phyloP scores from a whole-genome alignment of 1,284 basidiomycete genomes.

The Puccinia coronata region DNA sequence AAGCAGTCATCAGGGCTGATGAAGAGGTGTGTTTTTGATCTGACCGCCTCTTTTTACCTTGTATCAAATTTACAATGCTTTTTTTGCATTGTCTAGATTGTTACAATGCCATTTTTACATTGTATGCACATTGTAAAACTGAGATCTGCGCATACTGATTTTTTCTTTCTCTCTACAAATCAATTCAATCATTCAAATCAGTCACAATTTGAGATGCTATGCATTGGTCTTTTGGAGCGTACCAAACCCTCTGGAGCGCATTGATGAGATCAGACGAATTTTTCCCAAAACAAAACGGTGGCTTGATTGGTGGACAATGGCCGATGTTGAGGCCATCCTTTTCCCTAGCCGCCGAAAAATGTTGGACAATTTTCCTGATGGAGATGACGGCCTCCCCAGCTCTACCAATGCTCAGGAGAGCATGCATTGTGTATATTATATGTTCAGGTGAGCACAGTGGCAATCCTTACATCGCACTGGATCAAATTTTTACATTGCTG shows the following conservation, averaged over 20 bases:
- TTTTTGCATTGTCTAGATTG: too few species aligned
- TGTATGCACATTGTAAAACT: too few species aligned
- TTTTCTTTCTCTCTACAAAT: too few species aligned
- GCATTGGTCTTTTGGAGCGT: not conserved
- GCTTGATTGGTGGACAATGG: slow-evolving; percentile 6
- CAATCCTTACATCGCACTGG: too few species aligned
- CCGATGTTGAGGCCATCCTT: not conserved
- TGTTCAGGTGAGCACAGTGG: slow-evolving; percentile 7
- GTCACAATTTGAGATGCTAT: not conserved
- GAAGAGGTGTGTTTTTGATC: slow-evolving; percentile 2
- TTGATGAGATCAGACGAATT: not conserved
- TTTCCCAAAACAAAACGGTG: slow-evolving; percentile 12
- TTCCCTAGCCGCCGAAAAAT: not conserved
- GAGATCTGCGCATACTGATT: too few species aligned
- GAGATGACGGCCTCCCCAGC: not conserved
- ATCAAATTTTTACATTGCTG: too few species aligned
- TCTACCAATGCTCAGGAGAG: slow-evolving; percentile 16
- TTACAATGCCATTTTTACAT: too few species aligned
- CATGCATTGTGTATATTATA: not conserved
- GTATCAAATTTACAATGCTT: not conserved
- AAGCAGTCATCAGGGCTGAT: not conserved
- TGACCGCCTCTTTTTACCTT: not conserved
- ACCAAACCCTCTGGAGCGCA: not conserved
- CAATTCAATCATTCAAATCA: not conserved
- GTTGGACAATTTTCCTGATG: not conserved